Conservation (phyloP, 2,329 filamentous ascomycete species). For the Aspergillus fumigatus region DNA sequence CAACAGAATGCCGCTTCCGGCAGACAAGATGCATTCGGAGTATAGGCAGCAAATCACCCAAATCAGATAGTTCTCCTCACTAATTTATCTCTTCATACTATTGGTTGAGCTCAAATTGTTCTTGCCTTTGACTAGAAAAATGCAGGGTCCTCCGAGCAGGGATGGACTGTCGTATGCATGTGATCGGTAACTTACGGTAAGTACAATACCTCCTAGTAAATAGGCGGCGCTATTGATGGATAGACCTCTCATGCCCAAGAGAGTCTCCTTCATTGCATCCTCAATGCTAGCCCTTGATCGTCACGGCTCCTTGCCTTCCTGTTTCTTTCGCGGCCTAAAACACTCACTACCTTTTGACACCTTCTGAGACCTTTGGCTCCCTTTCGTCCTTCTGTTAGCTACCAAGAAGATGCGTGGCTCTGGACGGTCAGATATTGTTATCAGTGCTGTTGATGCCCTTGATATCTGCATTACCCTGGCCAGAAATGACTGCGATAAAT, state of each 20-base stretch:
- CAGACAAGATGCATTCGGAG: background rate
- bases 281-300: background rate
- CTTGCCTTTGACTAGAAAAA: background rate
- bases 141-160: background rate
- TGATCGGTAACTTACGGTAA: background rate
- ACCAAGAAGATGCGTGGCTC: constrained; percentile 11
- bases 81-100: background rate
- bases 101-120: background rate
- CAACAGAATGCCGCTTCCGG: background rate
- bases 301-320: background rate
- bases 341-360: no score
- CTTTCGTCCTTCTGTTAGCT: background rate
- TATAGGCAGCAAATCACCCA: background rate
- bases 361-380: background rate
- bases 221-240: background rate
- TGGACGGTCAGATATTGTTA: constrained; percentile 14
- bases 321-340: background rate
- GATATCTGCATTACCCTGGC: constrained; percentile 28
- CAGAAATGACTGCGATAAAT: constrained; percentile 34
- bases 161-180: background rate
- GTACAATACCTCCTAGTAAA: background rate
- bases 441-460: constrained; percentile 24
- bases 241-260: no score
- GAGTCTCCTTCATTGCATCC: background rate
- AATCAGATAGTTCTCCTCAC: background rate